These are phyloP conservation scores for Thelonectria rubi DNA, from an alignment of 2,329 filamentous ascomycete genomes.

Conservation along the genomic window DNA sequence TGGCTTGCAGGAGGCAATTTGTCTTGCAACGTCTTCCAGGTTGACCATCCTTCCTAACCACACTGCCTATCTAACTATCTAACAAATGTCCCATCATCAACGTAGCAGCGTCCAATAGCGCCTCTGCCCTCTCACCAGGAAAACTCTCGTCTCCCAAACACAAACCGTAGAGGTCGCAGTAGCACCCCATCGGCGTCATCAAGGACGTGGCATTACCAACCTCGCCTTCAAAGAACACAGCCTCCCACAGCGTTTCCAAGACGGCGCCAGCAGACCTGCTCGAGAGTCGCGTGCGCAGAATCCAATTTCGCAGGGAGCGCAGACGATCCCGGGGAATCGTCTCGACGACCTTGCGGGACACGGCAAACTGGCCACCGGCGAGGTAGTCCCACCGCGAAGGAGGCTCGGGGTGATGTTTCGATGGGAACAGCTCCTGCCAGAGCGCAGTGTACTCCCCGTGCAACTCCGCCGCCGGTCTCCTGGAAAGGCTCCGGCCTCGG, in stretches of 20 bases:
- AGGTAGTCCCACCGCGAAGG: slow-evolving; percentile 4
- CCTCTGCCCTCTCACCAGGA: slow-evolving; percentile 2
- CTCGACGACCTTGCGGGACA: slow-evolving; percentile 5
- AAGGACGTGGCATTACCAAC: not conserved
- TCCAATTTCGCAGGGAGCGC: slow-evolving; percentile 10
- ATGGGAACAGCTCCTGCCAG: slow-evolving; percentile 4
- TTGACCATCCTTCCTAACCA: no score
- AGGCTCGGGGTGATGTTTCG: not conserved
- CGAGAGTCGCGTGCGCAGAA: not conserved
- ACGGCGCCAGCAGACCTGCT: slow-evolving; percentile 13
- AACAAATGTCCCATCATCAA: slow-evolving; percentile 20
- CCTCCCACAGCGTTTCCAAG: slow-evolving; percentile 18
- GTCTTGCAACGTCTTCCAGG: no score
- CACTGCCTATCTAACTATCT: not conserved
- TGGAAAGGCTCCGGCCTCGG: not conserved
- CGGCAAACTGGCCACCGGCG: slow-evolving; percentile 9
- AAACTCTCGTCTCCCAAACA: slow-evolving; percentile 4
- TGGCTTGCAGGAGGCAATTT: no score
- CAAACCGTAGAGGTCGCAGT: slow-evolving; percentile 10
- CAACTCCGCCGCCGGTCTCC: not conserved
- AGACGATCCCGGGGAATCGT: slow-evolving; percentile 5
- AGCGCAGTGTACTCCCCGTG: slow-evolving; percentile 3
- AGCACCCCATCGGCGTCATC: not conserved
- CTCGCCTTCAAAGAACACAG: not conserved
- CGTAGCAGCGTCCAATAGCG: slow-evolving; percentile 5